Conservation (phyloP, 352 stramenopile species). For the Aphanomyces cochlioides region DNA sequence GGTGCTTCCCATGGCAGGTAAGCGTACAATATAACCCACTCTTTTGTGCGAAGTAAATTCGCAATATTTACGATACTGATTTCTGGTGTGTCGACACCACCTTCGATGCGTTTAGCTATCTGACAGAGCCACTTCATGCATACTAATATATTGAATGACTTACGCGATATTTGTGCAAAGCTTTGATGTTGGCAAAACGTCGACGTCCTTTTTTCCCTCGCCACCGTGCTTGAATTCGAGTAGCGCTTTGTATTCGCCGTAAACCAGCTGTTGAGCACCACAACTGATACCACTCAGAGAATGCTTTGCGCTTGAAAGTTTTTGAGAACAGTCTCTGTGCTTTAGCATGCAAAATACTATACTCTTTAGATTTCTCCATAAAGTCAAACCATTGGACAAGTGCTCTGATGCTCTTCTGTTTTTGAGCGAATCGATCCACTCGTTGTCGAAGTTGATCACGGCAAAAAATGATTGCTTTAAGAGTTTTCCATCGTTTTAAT, state of each 20-base stretch:
- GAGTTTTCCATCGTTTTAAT: conserved; percentile 6
- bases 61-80: not conserved
- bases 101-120: conserved; percentile 24
- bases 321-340: conserved; percentile 21
- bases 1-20: conserved; percentile 25
- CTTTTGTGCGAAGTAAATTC: not conserved
- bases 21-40: conserved; percentile 17
- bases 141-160: conserved; percentile 9
- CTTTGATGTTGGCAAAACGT: conserved; percentile 20
- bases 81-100: conserved; percentile 11
- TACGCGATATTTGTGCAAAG: conserved; percentile 20
- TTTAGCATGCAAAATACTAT: not conserved
- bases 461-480: not conserved
- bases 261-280: conserved; percentile 21
- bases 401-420: not conserved
- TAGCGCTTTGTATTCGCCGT: conserved; percentile 14
- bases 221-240: conserved; percentile 2
- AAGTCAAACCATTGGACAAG: conserved; percentile 13
- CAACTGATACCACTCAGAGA: conserved; percentile 24
- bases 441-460: not conserved
- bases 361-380: not conserved
- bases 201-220: conserved; percentile 14
- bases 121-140: not conserved
- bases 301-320: conserved; percentile 20
- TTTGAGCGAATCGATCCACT: not conserved